Evolutionary conservation across 176 grass and related monocot genomes (phyloP), one percentile per base, ranked within the genome.

Genomic region (Avena sativa): DNA sequence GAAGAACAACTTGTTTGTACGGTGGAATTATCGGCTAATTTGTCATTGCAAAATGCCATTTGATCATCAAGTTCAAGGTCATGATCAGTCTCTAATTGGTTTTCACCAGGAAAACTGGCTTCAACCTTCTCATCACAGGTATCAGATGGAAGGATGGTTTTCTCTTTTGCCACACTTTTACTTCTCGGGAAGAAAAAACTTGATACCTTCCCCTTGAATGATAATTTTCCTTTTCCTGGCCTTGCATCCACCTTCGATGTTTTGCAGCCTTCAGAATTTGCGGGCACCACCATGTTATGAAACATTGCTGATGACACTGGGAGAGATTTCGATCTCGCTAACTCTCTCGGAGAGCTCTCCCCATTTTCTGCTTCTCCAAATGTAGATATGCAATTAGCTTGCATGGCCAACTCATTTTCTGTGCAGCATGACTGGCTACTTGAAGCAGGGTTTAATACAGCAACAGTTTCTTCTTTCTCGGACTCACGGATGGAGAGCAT

Each of bases 301-400:
- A 86, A 99, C 77, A 86, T 65, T 57, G 94, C 85, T 44, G 94
- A 96, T 61, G 89, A 90, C 76, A 93, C 83, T 23, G 92, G 97
- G 38, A 99, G 90, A 79, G 94, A 96, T 89, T 89, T 94, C 57
- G 97, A 96, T 79, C 92, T 93, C 61, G 85, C 85, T 86, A 96
- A 84, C 81, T 84, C 89, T 78, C 25, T 85, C 76, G 86, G 74
- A 30, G 81, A 91, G 71, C 40, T 66, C 36, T 85, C 74, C 43
- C 56, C 83, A 59, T 81, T 88, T 88, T 57, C 81, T 47, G 76
- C 86, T 4, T 91, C 87, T 69, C 20, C 79, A 78, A 76, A 83
- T 50, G 57, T 74, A 84, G 86, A 86, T 83, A 84, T 68, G 66
- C 71, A 87, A 12, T 77, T 73, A 75, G 75, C 61, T 78, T 88